phyloP scores from a whole-genome alignment of 805 yeast species.

The Saccharomyces kudriavzevii region DNA sequence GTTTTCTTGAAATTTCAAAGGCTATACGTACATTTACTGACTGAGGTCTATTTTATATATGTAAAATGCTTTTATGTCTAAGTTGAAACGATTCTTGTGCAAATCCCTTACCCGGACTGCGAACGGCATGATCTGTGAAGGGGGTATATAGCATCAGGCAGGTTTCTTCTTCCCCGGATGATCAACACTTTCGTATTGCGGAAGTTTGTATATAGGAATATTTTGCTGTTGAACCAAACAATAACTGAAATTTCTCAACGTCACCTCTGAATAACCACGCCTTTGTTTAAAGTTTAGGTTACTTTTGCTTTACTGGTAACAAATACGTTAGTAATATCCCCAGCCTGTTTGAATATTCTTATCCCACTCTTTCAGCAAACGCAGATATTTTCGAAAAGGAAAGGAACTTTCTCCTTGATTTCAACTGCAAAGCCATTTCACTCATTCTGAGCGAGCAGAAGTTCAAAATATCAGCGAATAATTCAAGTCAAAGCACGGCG shows the following conservation, averaged over 20 bases:
- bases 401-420: not conserved
- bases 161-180: not conserved
- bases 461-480: not conserved
- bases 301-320: not conserved
- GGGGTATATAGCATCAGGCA: not conserved
- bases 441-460: not conserved
- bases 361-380: not conserved
- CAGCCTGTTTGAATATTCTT: not conserved
- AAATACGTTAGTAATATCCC: not conserved
- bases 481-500: not conserved
- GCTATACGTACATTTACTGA: not conserved
- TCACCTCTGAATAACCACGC: not conserved
- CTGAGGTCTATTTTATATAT: not conserved
- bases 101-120: not conserved
- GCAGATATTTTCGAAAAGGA: not conserved
- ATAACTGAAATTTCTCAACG: not conserved
- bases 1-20: not conserved
- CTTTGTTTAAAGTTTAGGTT: not conserved
- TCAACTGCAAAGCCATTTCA: not conserved
- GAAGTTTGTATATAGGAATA: not conserved
- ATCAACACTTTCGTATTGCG: not conserved
- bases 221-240: not conserved
- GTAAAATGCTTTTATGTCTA: not conserved
- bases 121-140: not conserved
- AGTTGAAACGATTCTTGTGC: not conserved